Evolutionary conservation across 2,329 filamentous ascomycete genomes (phyloP).

Genomic region (Alternaria viburni): DNA sequence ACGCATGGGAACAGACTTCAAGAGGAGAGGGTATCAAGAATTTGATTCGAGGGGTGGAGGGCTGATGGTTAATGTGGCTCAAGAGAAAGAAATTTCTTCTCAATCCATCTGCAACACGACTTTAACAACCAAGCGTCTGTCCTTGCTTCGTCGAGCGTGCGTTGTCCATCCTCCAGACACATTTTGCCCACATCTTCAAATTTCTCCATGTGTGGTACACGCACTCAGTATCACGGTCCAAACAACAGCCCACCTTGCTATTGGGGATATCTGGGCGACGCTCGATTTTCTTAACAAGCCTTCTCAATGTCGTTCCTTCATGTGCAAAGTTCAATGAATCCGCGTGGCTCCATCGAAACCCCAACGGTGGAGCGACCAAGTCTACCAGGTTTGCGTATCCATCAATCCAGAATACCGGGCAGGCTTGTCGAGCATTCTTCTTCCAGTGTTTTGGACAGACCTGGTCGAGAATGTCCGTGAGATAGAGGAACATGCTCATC

Average conservation of each 20-base stretch:
- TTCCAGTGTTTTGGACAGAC: not conserved
- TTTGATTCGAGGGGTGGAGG: slow-evolving; percentile 36
- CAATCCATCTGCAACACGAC: not conserved
- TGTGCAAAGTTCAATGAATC: not conserved
- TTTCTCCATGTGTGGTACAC: not conserved
- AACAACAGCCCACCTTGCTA: not conserved
- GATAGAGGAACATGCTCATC: not conserved
- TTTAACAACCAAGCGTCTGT: not conserved
- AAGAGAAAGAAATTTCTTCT: not conserved
- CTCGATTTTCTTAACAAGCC: not conserved
- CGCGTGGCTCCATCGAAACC: not conserved
- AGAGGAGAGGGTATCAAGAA: slow-evolving; percentile 45
- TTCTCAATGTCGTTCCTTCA: not conserved
- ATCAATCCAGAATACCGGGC: not conserved
- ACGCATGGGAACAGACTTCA: slow-evolving; percentile 42
- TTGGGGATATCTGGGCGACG: not conserved
- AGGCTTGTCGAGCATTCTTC: no score
- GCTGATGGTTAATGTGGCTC: slow-evolving; percentile 8
- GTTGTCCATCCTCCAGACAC: not conserved
- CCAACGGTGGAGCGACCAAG: not conserved
- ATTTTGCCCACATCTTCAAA: not conserved
- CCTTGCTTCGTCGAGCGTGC: not conserved
- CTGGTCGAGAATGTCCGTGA: not conserved
- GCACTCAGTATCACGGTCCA: not conserved
- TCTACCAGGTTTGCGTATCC: not conserved